phyloP scores from a whole-genome alignment of 1,139 yeast species.

The Pichia sp. region DNA sequence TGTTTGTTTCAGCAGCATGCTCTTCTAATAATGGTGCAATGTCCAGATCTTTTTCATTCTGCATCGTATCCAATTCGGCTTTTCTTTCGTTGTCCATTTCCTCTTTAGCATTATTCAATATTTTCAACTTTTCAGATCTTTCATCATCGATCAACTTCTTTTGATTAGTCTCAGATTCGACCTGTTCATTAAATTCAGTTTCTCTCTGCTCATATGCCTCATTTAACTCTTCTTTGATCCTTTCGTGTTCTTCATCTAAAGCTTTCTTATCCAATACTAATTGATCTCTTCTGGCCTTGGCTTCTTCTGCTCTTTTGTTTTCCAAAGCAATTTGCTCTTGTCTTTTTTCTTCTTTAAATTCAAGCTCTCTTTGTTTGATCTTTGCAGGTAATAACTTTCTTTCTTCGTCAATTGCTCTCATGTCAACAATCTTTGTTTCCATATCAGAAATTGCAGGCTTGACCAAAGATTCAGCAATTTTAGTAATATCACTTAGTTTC shows the following conservation, averaged over 20 bases:
- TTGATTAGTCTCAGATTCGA: constrained; percentile 25
- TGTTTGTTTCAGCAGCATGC: constrained; percentile 20
- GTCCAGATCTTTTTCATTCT: constrained; percentile 25
- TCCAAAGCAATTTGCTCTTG: constrained; percentile 34
- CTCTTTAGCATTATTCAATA: constrained; percentile 24
- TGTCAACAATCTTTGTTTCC: constrained; percentile 49
- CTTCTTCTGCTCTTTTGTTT: constrained; percentile 34
- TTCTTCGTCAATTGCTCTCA: constrained; percentile 9
- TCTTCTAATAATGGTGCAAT: constrained; percentile 25
- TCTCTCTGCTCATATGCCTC: constrained; percentile 28
- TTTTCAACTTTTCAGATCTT: constrained; percentile 28
- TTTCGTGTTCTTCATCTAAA: constrained; percentile 23
- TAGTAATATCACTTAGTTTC: constrained; percentile 67
- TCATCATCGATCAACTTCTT: constrained; percentile 25
- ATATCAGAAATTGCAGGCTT: constrained; percentile 81
- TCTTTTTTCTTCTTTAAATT: constrained; percentile 42
- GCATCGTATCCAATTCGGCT: constrained; percentile 27
- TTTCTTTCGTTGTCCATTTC: constrained; percentile 28
- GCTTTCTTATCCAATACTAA: constrained; percentile 27
- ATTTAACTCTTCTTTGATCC: constrained; percentile 24
- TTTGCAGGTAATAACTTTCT: constrained; percentile 10
- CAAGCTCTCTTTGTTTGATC: constrained; percentile 35
- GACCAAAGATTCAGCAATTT: constrained; percentile 75
- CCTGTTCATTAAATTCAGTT: constrained; percentile 25
- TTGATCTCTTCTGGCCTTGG: constrained; percentile 33